Evolutionary conservation across 2,329 filamentous ascomycete species (phyloP).

Genomic region (Elsinoe ampelina): DNA sequence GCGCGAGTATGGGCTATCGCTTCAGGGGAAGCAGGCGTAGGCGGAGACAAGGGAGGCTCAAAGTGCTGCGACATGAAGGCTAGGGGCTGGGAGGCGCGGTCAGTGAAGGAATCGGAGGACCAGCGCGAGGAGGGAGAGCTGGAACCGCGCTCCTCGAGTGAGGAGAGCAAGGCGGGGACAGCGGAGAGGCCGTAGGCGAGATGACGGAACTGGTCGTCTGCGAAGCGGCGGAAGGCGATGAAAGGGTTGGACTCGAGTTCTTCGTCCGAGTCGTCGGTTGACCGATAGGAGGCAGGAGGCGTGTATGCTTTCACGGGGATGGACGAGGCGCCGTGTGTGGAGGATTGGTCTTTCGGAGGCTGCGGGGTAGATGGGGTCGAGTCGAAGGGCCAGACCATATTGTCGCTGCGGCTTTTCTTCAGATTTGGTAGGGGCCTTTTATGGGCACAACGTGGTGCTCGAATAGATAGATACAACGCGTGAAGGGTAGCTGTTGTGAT

Average conservation of each 20-base stretch:
- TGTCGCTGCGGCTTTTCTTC: not conserved
- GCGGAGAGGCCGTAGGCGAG: conserved; percentile 38
- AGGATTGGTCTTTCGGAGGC: not conserved
- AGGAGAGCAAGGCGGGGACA: conserved; percentile 39
- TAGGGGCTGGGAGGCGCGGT: conserved; percentile 5
- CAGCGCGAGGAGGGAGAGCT: not conserved
- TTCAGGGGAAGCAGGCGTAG: conserved; percentile 14
- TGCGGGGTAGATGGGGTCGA: not conserved
- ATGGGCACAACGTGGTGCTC: not conserved
- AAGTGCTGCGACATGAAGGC: conserved; percentile 13
- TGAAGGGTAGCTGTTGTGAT: not conserved
- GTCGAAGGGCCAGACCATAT: conserved; percentile 11
- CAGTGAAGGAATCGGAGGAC: conserved; percentile 4
- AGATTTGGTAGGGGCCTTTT: not conserved
- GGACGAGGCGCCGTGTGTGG: not conserved
- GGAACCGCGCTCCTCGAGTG: conserved; percentile 22
- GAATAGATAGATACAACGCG: not conserved
- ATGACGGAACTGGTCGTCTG: conserved; percentile 48
- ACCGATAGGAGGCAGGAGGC: not conserved
- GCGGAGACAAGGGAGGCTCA: not conserved
- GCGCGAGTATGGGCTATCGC: conserved; percentile 17
- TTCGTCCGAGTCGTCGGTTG: not conserved
- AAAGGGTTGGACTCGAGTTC: conserved; percentile 44
- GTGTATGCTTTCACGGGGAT: not conserved
- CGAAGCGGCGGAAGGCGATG: conserved; percentile 51